Evolutionary conservation across 495 filamentous ascomycete species (phyloP).

Genomic region (Penicillium fimorum): DNA sequence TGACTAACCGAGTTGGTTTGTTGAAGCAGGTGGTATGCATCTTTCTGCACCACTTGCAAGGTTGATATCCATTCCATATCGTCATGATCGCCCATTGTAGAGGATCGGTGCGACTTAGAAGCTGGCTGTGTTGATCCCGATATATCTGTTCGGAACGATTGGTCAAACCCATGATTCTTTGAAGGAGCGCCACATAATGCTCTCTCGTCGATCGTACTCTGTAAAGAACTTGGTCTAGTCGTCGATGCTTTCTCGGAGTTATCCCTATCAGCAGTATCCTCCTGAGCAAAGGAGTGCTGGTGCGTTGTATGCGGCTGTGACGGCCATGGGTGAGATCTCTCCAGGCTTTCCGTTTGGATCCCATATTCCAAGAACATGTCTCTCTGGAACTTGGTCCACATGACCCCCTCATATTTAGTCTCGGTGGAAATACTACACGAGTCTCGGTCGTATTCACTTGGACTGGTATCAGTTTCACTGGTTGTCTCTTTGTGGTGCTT

Average conservation of each 20-base stretch:
- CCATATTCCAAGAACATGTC: conserved; percentile 30
- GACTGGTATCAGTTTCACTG: conserved; percentile 8
- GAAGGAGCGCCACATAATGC: background rate
- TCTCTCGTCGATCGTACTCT: conserved; percentile 7
- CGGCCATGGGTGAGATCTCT: background rate
- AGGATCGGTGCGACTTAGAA: background rate
- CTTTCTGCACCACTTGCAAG: conserved; percentile 26
- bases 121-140: background rate
- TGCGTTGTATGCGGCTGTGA: background rate
- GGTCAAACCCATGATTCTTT: background rate
- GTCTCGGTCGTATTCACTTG: conserved; percentile 13
- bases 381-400: conserved; percentile 21
- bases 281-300: conserved; percentile 2
- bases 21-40: conserved; percentile 21
- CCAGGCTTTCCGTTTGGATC: conserved; percentile 16
- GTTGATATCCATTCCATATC: conserved; percentile 26
- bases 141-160: conserved; percentile 1
- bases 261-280: background rate
- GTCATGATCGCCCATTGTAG: background rate
- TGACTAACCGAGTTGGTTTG: conserved; percentile 30
- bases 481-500: background rate
- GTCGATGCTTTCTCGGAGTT: background rate
- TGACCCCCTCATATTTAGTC: background rate
- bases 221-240: conserved; percentile 1
- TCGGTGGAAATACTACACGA: conserved; percentile 6